These are phyloP conservation scores for Serendipita indica DNA, from an alignment of 768 basidiomycete genomes.

Conservation along the genomic window DNA sequence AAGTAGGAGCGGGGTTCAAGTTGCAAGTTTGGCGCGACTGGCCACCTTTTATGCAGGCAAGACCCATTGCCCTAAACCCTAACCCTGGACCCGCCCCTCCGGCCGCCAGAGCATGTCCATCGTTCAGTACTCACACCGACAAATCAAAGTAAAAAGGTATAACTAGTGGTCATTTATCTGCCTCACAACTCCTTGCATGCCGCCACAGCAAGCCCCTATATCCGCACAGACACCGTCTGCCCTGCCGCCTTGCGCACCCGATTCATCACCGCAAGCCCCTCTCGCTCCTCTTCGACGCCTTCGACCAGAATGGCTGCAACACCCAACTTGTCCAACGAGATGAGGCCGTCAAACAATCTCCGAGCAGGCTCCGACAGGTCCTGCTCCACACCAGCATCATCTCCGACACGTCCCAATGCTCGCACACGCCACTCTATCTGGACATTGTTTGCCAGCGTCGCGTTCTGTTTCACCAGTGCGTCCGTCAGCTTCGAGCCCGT, in stretches of 20 bases:
- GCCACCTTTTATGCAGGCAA: neutral
- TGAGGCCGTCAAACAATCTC: conserved; percentile 72
- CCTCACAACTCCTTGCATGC: no score
- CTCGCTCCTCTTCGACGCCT: conserved; percentile 59
- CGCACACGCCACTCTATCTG: neutral
- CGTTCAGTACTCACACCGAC: no score
- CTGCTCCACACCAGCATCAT: neutral
- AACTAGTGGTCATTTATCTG: no score
- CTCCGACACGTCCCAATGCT: conserved; percentile 30
- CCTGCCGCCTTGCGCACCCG: conserved; percentile 80
- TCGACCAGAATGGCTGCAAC: conserved; percentile 79
- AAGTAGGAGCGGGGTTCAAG: neutral
- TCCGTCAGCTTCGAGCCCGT: conserved; percentile 35
- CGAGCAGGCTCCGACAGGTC: conserved; percentile 58
- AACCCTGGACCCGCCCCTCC: neutral
- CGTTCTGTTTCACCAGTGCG: conserved; percentile 15
- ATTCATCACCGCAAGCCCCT: conserved; percentile 93
- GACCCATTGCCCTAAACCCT: neutral
- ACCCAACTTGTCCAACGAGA: conserved; percentile 59
- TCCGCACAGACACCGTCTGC: conserved; percentile 22
- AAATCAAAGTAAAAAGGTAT: no score
- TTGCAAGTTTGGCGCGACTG: neutral
- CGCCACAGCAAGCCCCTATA: no score
- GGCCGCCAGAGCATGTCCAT: no score
- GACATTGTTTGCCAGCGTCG: neutral